Conservation (phyloP, 2,329 filamentous ascomycete species). For the Mariannaea elegans region DNA sequence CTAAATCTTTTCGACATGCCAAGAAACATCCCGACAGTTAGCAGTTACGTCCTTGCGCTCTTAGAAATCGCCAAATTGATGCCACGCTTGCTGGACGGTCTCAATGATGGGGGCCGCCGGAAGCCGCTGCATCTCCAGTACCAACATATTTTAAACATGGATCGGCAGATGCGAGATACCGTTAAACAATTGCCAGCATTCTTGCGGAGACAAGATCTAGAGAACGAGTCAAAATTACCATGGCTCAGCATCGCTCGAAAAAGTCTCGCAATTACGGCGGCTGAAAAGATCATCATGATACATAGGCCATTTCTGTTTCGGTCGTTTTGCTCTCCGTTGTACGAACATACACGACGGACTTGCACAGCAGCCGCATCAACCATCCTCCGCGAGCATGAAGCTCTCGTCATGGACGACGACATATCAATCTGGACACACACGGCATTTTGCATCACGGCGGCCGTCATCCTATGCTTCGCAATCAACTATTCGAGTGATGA, state of each 20-base stretch:
- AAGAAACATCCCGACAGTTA: no score
- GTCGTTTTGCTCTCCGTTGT: neutral
- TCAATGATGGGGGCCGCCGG: neutral
- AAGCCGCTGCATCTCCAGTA: neutral
- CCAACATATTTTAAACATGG: neutral
- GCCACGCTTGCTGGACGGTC: neutral
- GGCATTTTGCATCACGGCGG: conserved; percentile 6
- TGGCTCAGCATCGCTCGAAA: conserved; percentile 5
- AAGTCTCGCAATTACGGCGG: conserved; percentile 8
- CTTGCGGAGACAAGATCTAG: neutral
- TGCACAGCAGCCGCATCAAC: conserved; percentile 6
- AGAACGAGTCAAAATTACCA: neutral
- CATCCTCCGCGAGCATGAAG: conserved; percentile 1
- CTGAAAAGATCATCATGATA: conserved; percentile 17
- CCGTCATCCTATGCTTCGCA: conserved; percentile 1
- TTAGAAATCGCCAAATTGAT: neutral
- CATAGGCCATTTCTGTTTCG: conserved; percentile 5
- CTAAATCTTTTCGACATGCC: no score
- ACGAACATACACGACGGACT: conserved; percentile 2
- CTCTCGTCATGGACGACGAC: neutral
- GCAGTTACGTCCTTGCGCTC: neutral
- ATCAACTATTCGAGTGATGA: no score
- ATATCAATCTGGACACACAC: conserved; percentile 5
- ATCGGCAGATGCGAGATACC: neutral
- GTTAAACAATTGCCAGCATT: neutral